phyloP scores from a whole-genome alignment of 768 basidiomycete genomes.

The Rhodotorula toruloides region DNA sequence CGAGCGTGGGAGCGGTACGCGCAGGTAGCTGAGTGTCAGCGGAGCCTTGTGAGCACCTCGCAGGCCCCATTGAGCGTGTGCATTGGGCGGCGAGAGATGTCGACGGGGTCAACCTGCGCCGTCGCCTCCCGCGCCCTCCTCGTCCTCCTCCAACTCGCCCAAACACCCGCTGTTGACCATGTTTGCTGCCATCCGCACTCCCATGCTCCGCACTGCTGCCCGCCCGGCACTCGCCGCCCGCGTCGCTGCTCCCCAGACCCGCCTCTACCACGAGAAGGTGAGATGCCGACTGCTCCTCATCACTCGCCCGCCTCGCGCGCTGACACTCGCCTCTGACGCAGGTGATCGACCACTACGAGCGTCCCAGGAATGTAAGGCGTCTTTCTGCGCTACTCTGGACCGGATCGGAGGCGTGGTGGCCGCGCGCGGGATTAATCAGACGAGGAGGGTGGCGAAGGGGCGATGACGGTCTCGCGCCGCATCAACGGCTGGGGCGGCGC shows the following conservation, averaged over 20 bases:
- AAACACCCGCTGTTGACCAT: neutral
- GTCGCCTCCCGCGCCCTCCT: neutral
- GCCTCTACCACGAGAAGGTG: constrained; percentile 39
- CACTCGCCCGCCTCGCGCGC: neutral
- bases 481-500: too few species aligned
- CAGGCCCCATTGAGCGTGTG: neutral
- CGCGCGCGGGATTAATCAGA: neutral
- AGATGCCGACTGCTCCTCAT: neutral
- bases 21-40: too few species aligned
- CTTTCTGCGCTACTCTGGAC: too few species aligned
- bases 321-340: constrained; percentile 45
- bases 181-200: constrained; percentile 15
- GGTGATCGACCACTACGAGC: constrained; percentile 95
- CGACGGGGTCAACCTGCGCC: neutral
- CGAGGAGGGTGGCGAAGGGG: neutral
- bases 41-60: too few species aligned
- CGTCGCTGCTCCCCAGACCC: constrained; percentile 23
- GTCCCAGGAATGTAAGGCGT: constrained; percentile 91
- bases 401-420: neutral
- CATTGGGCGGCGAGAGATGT: neutral
- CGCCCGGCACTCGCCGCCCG: constrained; percentile 4
- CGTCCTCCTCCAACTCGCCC: neutral
- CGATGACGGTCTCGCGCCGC: too few species aligned
- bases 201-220: constrained; percentile 12
- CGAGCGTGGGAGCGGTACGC: too few species aligned